Evolutionary conservation across 148 eudicot species (phyloP).

Genomic region (Polygonum aviculare): DNA sequence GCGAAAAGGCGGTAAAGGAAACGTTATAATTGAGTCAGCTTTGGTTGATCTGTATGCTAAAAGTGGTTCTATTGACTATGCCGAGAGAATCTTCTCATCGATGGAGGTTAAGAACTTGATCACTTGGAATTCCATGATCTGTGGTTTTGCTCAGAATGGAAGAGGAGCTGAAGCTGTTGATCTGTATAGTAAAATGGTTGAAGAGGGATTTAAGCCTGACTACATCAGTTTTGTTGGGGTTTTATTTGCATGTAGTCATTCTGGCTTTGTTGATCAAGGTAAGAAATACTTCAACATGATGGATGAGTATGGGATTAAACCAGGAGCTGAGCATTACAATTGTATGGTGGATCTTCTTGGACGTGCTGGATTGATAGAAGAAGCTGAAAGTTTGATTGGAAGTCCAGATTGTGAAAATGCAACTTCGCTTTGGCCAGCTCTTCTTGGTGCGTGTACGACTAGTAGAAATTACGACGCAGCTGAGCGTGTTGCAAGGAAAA

Average conservation of each 20-base stretch:
- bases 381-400: slow-evolving; percentile 60
- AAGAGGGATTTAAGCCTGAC: slow-evolving; percentile 49
- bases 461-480: slow-evolving; percentile 52
- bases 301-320: slow-evolving; percentile 37
- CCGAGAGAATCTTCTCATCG: slow-evolving; percentile 44
- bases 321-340: slow-evolving; percentile 59
- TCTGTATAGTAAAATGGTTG: slow-evolving; percentile 49
- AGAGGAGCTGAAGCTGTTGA: slow-evolving; percentile 54
- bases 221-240: slow-evolving; percentile 63
- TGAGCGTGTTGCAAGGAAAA: slow-evolving; percentile 60
- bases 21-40: slow-evolving; percentile 75
- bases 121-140: slow-evolving; percentile 85
- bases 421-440: slow-evolving; percentile 60
- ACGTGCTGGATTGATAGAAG: slow-evolving; percentile 69
- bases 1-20: slow-evolving; percentile 45
- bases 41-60: slow-evolving; percentile 83
- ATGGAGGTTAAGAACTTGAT: slow-evolving; percentile 61
- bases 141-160: slow-evolving; percentile 84
- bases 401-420: slow-evolving; percentile 35
- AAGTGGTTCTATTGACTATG: slow-evolving; percentile 62
- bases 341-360: slow-evolving; percentile 87
- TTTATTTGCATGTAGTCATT: slow-evolving; percentile 84
- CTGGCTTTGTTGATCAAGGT: slow-evolving; percentile 73
- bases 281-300: slow-evolving; percentile 44
- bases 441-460: slow-evolving; percentile 70